Percentiles rank a stretch among this genome's conserved stretches.
Conservation (phyloP, 345 rosid genomes). For the Gossypium thurberi region DNA sequence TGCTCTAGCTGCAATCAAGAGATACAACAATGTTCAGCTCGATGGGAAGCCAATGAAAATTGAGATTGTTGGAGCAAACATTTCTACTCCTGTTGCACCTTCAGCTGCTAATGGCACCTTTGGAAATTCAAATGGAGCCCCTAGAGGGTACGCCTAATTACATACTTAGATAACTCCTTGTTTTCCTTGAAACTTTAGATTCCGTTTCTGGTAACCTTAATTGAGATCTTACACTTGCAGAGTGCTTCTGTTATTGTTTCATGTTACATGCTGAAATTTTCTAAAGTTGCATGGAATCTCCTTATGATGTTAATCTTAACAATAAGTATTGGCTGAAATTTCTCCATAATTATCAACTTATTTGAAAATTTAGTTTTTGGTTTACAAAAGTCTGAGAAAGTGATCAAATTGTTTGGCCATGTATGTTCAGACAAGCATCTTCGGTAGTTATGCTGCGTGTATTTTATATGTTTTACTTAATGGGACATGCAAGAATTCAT, state of each 20-base stretch:
- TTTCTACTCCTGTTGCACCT: slow-evolving; percentile 41
- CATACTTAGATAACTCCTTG: neutral
- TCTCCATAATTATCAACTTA: neutral
- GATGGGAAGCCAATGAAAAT: slow-evolving; percentile 98
- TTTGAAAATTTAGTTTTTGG: neutral
- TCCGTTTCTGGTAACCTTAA: neutral
- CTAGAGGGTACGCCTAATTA: slow-evolving; percentile 41
- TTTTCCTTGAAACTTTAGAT: neutral
- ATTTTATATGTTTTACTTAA: neutral
- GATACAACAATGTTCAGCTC: slow-evolving; percentile 89
- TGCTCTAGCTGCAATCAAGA: slow-evolving; percentile 81
- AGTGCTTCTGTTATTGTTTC: neutral
- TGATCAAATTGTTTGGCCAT: neutral
- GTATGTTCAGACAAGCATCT: neutral
- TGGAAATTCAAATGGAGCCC: slow-evolving; percentile 38
- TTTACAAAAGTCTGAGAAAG: neutral
- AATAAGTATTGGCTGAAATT: neutral
- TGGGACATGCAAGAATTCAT: neutral
- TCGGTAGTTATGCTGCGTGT: neutral
- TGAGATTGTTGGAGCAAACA: slow-evolving; percentile 79
- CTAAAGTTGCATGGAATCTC: neutral
- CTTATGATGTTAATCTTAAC: neutral
- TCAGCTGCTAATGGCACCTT: slow-evolving; percentile 30
- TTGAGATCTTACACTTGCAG: neutral
- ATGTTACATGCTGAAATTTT: neutral